Evolutionary conservation across 306 rosid species (phyloP), one percentile per base, ranked within the genome.

Genomic region (Citrullus amarus): DNA sequence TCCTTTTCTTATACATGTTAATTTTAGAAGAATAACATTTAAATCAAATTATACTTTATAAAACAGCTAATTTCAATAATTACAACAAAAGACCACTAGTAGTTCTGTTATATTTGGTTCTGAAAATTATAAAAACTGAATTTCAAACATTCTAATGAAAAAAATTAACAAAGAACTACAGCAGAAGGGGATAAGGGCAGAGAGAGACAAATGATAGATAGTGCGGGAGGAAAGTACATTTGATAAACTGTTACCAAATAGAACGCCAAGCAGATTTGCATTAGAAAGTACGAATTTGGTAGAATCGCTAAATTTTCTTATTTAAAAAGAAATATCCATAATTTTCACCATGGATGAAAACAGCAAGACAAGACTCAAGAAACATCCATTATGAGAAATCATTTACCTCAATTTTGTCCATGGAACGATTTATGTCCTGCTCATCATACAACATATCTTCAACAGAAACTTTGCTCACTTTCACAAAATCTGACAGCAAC

Each of bases 331-430:
- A 48, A 14, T 48, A 3, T 6, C 34, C 6, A 48, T 25, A 48
- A 17, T 74, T 17, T 34, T 74, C 62, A 17, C 8, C 25, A n/a
- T 53, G 50, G 32, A 74, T 17, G 63, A 74, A 25, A 34, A 74
- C 78, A 34, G 63, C 30, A 51, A 54, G 46, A 16, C 28, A 74
- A 32, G 17, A 48, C 54, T 48, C 17, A 4, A 53, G 48, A 34
- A 6, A 53, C 46, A 18, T 53, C 34, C 63, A 74, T 36, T 1
- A 9, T 73, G 18, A 51, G 46, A 9, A 51, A 73, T 28, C 50
- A 78, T 81, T 62, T 66, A 91, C 98, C 97, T 95, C 98, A 83
- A 95, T 92, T 83, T 88, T 95, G 76, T 95, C 97, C 98, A 92
- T 95, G 81, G 97, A 95, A 69, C 96, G 92, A 79, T 88, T 89